Conservation (phyloP, 2,329 filamentous ascomycete species). For the Monosporascus cannonballus region DNA sequence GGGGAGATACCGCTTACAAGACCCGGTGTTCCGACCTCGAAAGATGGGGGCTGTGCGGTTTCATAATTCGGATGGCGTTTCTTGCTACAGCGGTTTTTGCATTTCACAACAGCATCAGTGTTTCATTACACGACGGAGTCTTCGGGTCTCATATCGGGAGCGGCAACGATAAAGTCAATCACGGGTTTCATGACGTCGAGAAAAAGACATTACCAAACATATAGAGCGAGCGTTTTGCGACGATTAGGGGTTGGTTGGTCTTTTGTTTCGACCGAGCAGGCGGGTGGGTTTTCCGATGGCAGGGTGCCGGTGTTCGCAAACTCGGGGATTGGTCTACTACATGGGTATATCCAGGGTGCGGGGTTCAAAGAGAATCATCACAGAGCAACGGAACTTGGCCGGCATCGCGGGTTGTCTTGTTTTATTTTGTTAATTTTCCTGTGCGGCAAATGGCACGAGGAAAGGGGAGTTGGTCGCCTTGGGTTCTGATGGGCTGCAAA, state of each 20-base stretch:
- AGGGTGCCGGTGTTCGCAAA: conserved; percentile 15
- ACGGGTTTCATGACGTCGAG: conserved; percentile 44
- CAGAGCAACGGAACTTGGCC: conserved; percentile 24
- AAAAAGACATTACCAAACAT: conserved; percentile 43
- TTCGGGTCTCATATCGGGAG: conserved; percentile 30
- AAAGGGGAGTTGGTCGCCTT: conserved; percentile 30
- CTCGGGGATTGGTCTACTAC: conserved; percentile 14
- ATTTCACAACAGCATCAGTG: conserved; percentile 47
- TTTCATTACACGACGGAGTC: conserved; percentile 39
- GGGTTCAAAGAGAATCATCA: conserved; percentile 25
- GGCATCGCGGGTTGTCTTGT: conserved; percentile 23
- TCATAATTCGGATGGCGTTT: conserved; percentile 37
- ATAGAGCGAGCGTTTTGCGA: conserved; percentile 43
- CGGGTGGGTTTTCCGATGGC: conserved; percentile 17
- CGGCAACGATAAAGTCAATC: conserved; percentile 41
- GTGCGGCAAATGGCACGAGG: conserved; percentile 20
- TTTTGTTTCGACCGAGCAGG: conserved; percentile 33
- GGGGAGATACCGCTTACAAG: conserved; percentile 18
- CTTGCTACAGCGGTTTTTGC: conserved; percentile 35
- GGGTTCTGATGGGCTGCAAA: conserved; percentile 25
- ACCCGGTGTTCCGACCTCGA: conserved; percentile 29
- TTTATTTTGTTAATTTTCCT: conserved; percentile 15
- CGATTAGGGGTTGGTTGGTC: conserved; percentile 28
- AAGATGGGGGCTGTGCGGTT: conserved; percentile 33
- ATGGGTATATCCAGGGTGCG: conserved; percentile 19